phyloP scores from a whole-genome alignment of 2,329 filamentous ascomycete genomes.

The Esteya vermicola region DNA sequence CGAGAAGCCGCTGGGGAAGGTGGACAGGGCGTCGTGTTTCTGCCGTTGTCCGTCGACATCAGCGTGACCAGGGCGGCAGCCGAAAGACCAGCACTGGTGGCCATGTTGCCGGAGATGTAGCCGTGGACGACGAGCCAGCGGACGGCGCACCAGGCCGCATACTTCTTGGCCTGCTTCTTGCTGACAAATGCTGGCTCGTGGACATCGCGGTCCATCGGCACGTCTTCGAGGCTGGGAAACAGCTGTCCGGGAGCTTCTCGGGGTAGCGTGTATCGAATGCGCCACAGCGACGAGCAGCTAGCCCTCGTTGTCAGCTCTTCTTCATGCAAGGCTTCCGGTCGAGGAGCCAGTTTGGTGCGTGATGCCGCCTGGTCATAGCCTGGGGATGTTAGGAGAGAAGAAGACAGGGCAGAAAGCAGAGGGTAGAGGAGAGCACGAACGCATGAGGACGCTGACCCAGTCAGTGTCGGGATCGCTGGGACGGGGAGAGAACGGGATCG shows the following conservation, averaged over 20 bases:
- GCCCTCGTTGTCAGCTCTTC: slow-evolving; percentile 8
- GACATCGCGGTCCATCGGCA: neutral
- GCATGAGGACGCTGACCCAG: slow-evolving; percentile 24
- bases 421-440: slow-evolving; percentile 14
- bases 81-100: neutral
- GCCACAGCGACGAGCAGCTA: slow-evolving; percentile 11
- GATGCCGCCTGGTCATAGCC: slow-evolving; percentile 19
- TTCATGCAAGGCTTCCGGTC: slow-evolving; percentile 6
- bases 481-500: no score
- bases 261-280: slow-evolving; percentile 13
- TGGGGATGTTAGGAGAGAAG: slow-evolving; percentile 4
- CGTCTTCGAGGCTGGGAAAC: slow-evolving; percentile 10
- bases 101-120: slow-evolving; percentile 15
- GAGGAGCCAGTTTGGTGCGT: slow-evolving; percentile 7
- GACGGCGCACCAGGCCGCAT: slow-evolving; percentile 33
- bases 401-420: neutral
- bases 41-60: no score
- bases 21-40: no score
- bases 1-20: no score
- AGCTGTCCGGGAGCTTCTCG: slow-evolving; percentile 11
- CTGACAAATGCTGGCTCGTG: no score
- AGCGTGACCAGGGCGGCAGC: neutral
- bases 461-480: slow-evolving; percentile 13
- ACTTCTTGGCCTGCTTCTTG: slow-evolving; percentile 41
- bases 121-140: slow-evolving; percentile 22